Percentiles rank a stretch among this genome's conserved stretches.
These are phyloP conservation scores for Cytospora piceae DNA, from an alignment of 2,329 filamentous ascomycete species.

Conservation along the genomic window DNA sequence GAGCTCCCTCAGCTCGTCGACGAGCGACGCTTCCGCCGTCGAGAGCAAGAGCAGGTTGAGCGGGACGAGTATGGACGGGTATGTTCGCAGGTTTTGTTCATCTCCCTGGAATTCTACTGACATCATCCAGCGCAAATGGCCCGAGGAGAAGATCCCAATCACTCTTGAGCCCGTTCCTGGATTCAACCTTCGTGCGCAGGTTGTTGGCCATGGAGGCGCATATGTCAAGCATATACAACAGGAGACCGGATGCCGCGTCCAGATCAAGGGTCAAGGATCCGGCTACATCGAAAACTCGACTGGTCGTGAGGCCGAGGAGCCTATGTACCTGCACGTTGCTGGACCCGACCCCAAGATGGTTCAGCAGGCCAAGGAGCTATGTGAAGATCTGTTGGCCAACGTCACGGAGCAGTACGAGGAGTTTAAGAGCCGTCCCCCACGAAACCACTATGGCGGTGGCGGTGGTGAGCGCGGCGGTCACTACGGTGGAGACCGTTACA, in stretches of 20 bases:
- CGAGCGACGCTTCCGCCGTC: conserved; percentile 78
- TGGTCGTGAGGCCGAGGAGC: conserved; percentile 89
- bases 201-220: conserved; percentile 89
- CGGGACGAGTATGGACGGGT: conserved; percentile 34
- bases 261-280: conserved; percentile 96
- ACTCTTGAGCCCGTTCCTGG: conserved; percentile 87
- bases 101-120: conserved; percentile 35
- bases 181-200: conserved; percentile 94
- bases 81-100: conserved; percentile 30
- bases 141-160: conserved; percentile 92
- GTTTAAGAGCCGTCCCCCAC: conserved; percentile 82
- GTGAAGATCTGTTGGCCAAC: conserved; percentile 82
- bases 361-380: conserved; percentile 82
- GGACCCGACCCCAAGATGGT: conserved; percentile 89
- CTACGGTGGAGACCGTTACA: conserved; percentile 42
- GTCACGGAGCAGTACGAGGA: conserved; percentile 89
- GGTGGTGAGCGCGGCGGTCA: conserved; percentile 14
- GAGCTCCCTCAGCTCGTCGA: conserved; percentile 95
- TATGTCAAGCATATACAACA: conserved; percentile 99
- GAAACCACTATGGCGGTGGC: conserved; percentile 57
- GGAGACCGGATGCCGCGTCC: conserved; percentile 91
- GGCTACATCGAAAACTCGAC: conserved; percentile 90
- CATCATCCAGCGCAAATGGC: conserved; percentile 81
- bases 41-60: conserved; percentile 49
- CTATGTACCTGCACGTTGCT: conserved; percentile 97